These are phyloP conservation scores for Cadophora gregata DNA, from an alignment of 2,329 filamentous ascomycete genomes.

Conservation along the genomic window DNA sequence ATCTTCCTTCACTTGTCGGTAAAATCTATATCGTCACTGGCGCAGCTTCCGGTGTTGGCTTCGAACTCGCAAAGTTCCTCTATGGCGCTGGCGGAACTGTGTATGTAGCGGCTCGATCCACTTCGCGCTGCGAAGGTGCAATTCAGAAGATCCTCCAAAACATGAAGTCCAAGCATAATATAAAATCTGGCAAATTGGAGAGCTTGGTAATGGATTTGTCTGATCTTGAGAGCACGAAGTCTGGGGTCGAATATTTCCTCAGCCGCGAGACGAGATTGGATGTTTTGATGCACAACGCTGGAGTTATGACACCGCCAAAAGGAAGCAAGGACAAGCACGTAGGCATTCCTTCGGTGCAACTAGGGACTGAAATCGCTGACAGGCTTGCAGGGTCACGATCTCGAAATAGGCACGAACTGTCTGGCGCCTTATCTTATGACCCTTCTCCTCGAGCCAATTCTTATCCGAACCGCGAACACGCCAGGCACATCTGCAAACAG, in stretches of 20 bases:
- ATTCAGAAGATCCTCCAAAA: slow-evolving; percentile 48
- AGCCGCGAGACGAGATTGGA: slow-evolving; percentile 46
- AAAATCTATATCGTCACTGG: slow-evolving; percentile 53
- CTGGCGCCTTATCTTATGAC: slow-evolving; percentile 37
- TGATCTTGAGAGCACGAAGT: slow-evolving; percentile 42
- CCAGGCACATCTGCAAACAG: slow-evolving; percentile 31
- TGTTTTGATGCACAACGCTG: slow-evolving; percentile 54
- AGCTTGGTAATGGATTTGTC: slow-evolving; percentile 38
- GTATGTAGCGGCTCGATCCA: slow-evolving; percentile 55
- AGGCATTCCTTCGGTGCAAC: neutral
- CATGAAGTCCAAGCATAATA: slow-evolving; percentile 25
- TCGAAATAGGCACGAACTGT: slow-evolving; percentile 38
- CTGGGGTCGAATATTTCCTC: slow-evolving; percentile 41
- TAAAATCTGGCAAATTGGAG: slow-evolving; percentile 32
- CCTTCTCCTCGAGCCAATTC: slow-evolving; percentile 33
- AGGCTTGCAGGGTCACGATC: slow-evolving; percentile 35
- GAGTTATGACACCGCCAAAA: slow-evolving; percentile 50
- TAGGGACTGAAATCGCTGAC: neutral
- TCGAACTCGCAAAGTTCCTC: slow-evolving; percentile 56
- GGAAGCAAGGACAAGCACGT: slow-evolving; percentile 47
- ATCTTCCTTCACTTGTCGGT: slow-evolving; percentile 49
- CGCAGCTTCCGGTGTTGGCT: slow-evolving; percentile 48
- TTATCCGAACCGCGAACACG: slow-evolving; percentile 24
- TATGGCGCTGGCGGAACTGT: slow-evolving; percentile 56
- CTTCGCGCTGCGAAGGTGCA: slow-evolving; percentile 48